phyloP scores from a whole-genome alignment of 441 rosid genomes.

The Caryocar brasiliense region DNA sequence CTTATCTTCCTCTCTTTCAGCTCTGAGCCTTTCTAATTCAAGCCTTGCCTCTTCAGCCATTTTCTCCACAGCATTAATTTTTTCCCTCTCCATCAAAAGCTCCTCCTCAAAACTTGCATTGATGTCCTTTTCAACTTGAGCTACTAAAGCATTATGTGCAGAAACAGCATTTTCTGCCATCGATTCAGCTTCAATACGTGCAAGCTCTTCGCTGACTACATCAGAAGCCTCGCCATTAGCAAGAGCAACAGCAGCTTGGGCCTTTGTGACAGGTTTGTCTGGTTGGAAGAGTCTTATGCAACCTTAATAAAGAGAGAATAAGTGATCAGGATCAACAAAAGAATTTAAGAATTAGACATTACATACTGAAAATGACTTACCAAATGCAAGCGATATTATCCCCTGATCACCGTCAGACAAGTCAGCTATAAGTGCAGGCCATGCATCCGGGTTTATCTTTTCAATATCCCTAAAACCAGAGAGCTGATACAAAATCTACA shows the following conservation, averaged over 20 bases:
- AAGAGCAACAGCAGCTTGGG: slow-evolving; percentile 86
- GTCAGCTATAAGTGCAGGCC: slow-evolving; percentile 90
- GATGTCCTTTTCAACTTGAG: slow-evolving; percentile 73
- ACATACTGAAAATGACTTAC: slow-evolving; percentile 36
- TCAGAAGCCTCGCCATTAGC: slow-evolving; percentile 80
- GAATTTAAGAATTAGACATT: not conserved
- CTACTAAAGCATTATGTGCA: slow-evolving; percentile 66
- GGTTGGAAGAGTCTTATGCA: slow-evolving; percentile 90
- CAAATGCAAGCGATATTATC: slow-evolving; percentile 77
- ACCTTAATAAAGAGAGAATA: slow-evolving; percentile 55
- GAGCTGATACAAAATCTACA: slow-evolving; percentile 50
- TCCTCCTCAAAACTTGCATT: slow-evolving; percentile 71
- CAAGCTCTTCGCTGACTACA: slow-evolving; percentile 69
- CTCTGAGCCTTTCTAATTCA: slow-evolving; percentile 56
- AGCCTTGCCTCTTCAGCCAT: slow-evolving; percentile 79
- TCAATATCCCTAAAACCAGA: slow-evolving; percentile 83
- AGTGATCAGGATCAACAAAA: slow-evolving; percentile 12
- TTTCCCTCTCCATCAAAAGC: slow-evolving; percentile 63
- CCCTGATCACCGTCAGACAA: slow-evolving; percentile 79
- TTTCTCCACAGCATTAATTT: slow-evolving; percentile 58
- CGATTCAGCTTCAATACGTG: slow-evolving; percentile 87
- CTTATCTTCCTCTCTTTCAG: slow-evolving; percentile 62
- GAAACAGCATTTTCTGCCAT: slow-evolving; percentile 86
- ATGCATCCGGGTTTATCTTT: slow-evolving; percentile 76
- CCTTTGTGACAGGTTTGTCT: slow-evolving; percentile 84